Base-by-base conservation (phyloP, 2,329 filamentous ascomycete genomes). In the Penicillium decumbens region DNA sequence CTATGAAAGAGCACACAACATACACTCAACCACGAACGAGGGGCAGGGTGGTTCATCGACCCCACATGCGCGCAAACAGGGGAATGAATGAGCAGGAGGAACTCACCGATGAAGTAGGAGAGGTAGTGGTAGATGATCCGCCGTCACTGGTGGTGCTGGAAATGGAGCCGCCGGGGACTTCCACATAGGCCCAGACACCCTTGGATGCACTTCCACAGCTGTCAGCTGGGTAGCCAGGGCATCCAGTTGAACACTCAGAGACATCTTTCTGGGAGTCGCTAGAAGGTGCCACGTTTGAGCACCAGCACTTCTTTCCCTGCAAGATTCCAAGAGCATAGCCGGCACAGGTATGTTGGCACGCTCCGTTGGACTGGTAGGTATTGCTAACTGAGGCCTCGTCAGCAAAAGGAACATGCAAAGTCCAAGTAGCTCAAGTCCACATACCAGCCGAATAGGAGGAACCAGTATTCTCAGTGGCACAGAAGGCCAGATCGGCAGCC, bases 241-340 rank as follows among this genome's bases (percentile, higher is more conserved):
- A 78, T 18, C 53, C 41, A 35, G 67, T 59, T 47, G 66, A 59
- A 60, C 75, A 78, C 5, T 70, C 55, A 1, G 61, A 60, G 3
- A 42, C 38, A 20, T 56, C 47, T 12, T 63, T 60, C 40, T 61
- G 66, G 6, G 66, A 65, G 6, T 65, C 68, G 32, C 65, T 52
- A 6, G 67, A 64, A 2, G 75, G 75, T 10, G 63, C 65, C 44
- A 74, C 71, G 50, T 77, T 72, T 7, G 75, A 73, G 58, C 75
- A 78, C 75, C 75, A 78, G 59, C 75, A 78, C 15, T 64, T 61
- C 45, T 72, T 67, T n/a, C 64, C 71, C 55, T 74, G 73, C 8
- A 77, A 48, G 32, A 78, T 65, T 12, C 69, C 75, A 49, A 76
- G 73, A 3, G 74, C 74, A 56, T 74, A 77, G 28, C 66, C 60